Evolutionary conservation across 2,329 filamentous ascomycete genomes (phyloP).

Genomic region (Fusarium sp.): DNA sequence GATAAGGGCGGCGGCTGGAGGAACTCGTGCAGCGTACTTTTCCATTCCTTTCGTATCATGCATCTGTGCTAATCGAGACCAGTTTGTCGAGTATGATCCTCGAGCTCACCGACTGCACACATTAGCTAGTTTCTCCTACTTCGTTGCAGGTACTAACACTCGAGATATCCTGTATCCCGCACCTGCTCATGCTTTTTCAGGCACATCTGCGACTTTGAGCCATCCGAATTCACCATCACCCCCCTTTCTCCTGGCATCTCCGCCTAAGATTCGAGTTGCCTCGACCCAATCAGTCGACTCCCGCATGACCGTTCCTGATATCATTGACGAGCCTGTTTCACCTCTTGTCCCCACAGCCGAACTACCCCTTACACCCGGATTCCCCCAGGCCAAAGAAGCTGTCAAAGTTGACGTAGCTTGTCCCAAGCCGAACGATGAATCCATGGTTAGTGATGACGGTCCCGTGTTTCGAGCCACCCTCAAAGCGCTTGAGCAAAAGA

Average conservation of each 20-base stretch:
- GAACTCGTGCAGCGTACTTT: slow-evolving; percentile 87
- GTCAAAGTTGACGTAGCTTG: slow-evolving; percentile 91
- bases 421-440: slow-evolving; percentile 86
- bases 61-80: slow-evolving; percentile 44
- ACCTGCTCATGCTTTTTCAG: slow-evolving; percentile 52
- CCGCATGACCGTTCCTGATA: slow-evolving; percentile 79
- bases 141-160: slow-evolving; percentile 78
- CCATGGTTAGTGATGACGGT: slow-evolving; percentile 88
- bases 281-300: slow-evolving; percentile 90
- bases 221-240: slow-evolving; percentile 77
- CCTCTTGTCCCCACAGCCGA: slow-evolving; percentile 61
- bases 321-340: slow-evolving; percentile 69
- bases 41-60: background rate
- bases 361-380: slow-evolving; percentile 45
- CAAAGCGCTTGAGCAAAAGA: slow-evolving; percentile 96
- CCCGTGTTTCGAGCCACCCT: slow-evolving; percentile 97
- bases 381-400: slow-evolving; percentile 57
- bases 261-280: slow-evolving; percentile 83
- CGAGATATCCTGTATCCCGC: slow-evolving; percentile 5
- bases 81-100: slow-evolving; percentile 98
- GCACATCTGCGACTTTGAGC: slow-evolving; percentile 60
- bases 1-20: slow-evolving; percentile 94
- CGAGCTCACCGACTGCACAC: slow-evolving; percentile 90
- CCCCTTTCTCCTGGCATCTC: slow-evolving; percentile 78
- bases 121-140: slow-evolving; percentile 93